These are phyloP conservation scores for Trichoderma lentiforme DNA, from an alignment of 2,329 filamentous ascomycete species.

Conservation along the genomic window DNA sequence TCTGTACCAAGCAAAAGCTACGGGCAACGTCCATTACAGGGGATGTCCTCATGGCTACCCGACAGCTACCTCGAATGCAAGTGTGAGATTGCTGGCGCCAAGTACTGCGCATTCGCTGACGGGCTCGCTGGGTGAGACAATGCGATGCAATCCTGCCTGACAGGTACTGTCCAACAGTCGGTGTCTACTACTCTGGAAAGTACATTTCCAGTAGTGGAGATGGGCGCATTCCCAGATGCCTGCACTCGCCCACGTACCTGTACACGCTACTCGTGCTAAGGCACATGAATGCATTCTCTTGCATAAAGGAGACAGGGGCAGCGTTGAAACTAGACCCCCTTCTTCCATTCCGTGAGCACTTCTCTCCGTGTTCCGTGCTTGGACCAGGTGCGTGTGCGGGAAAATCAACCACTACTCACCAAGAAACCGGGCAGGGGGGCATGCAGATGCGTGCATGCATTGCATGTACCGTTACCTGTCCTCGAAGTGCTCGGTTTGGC, in stretches of 20 bases:
- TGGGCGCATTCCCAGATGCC: not conserved
- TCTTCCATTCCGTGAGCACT: not conserved
- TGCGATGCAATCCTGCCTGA: conserved; percentile 8
- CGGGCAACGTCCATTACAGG: not conserved
- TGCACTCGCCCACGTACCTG: not conserved
- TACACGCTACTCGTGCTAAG: conserved; percentile 1
- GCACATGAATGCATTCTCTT: not conserved
- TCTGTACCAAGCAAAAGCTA: not conserved
- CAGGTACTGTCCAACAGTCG: not conserved
- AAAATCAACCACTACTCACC: not conserved
- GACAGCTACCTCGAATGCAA: not conserved
- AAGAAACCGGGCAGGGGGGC: not conserved
- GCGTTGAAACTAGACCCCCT: not conserved
- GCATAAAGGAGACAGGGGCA: conserved; percentile 11
- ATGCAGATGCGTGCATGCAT: not conserved
- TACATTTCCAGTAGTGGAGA: not conserved
- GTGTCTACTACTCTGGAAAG: conserved; percentile 1
- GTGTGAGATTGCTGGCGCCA: not conserved
- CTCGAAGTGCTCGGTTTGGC: not conserved
- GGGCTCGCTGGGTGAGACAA: not conserved
- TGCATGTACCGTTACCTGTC: not conserved
- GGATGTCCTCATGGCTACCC: conserved; percentile 1
- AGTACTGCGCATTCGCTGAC: not conserved
- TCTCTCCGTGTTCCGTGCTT: not conserved
- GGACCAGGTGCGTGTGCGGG: not conserved